Percentiles rank a stretch among this genome's conserved stretches.
phyloP scores from a whole-genome alignment of 495 filamentous ascomycete species.

The Rhypophila decipiens region DNA sequence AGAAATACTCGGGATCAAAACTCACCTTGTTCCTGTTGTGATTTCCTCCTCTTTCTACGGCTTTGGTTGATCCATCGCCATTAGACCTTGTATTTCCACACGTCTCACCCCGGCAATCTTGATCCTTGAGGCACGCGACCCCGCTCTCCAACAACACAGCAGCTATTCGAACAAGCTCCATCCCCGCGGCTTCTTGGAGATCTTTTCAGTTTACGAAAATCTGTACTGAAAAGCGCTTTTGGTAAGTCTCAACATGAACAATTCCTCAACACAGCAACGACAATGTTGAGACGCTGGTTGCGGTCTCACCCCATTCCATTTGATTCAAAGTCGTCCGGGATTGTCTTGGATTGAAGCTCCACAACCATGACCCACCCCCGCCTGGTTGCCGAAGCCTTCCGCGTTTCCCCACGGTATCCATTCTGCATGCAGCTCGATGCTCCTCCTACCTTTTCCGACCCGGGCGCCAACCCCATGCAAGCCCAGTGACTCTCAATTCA shows the following conservation, averaged over 20 bases:
- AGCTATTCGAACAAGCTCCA: not conserved
- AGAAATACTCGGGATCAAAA: not conserved
- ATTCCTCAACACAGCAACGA: too few relatives aligned
- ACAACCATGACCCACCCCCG: not conserved
- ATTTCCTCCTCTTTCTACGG: not conserved
- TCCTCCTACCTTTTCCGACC: slow-evolving; percentile 12
- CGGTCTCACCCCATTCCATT: not conserved
- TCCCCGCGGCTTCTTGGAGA: too few relatives aligned
- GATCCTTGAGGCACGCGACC: slow-evolving; percentile 17
- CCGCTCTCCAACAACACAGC: slow-evolving; percentile 6
- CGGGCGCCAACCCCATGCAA: not conserved
- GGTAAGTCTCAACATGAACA: too few relatives aligned
- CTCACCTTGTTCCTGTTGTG: not conserved
- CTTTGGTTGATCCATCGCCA: too few relatives aligned
- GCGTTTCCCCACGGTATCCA: slow-evolving; percentile 4
- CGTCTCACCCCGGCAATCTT: slow-evolving; percentile 1
- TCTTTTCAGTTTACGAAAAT: too few relatives aligned
- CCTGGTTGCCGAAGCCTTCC: not conserved
- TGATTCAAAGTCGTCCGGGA: not conserved
- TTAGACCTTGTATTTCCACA: not conserved
- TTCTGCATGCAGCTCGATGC: slow-evolving; percentile 6
- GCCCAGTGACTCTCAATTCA: not conserved
- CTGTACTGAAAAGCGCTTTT: too few relatives aligned
- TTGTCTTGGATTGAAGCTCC: not conserved
- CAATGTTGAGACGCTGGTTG: not conserved